phyloP scores from a whole-genome alignment of 257 asterid species.

The Fraxinus quadrangulata region DNA sequence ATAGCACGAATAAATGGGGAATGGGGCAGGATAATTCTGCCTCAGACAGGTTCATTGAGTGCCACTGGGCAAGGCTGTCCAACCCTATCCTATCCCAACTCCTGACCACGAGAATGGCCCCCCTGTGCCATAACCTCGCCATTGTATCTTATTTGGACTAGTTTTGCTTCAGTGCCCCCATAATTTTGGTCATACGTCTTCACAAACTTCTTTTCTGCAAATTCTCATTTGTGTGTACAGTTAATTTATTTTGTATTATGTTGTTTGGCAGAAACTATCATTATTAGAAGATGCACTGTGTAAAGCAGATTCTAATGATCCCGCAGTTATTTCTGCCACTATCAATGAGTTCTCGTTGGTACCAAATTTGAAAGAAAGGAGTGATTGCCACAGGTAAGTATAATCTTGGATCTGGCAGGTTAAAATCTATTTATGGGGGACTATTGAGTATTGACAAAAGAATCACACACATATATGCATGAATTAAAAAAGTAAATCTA shows the following conservation, averaged over 20 bases:
- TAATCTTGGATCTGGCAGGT: neutral
- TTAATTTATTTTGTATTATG: constrained; percentile 4
- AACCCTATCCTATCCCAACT: too few species aligned
- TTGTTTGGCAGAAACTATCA: constrained; percentile 52
- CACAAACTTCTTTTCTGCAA: neutral
- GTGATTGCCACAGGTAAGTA: constrained; percentile 65
- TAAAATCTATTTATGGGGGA: neutral
- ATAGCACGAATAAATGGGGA: too few species aligned
- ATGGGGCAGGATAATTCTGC: too few species aligned
- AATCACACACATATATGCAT: neutral
- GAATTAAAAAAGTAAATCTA: neutral
- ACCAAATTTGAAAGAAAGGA: constrained; percentile 61
- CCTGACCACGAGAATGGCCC: neutral
- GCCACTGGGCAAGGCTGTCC: too few species aligned
- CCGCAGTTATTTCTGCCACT: constrained; percentile 54
- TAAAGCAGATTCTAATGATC: constrained; percentile 64
- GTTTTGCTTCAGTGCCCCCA: neutral
- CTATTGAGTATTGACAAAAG: neutral
- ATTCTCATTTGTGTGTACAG: neutral
- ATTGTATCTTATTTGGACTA: neutral
- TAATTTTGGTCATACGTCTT: neutral
- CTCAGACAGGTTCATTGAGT: too few species aligned
- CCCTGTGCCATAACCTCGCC: neutral
- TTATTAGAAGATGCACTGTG: constrained; percentile 59
- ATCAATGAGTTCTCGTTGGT: constrained; percentile 52